A percentile compares a stretch with the other conserved stretches of the same genome.
Evolutionary conservation across 2,329 filamentous ascomycete species (phyloP).

Genomic region (Fonsecaea erecta): DNA sequence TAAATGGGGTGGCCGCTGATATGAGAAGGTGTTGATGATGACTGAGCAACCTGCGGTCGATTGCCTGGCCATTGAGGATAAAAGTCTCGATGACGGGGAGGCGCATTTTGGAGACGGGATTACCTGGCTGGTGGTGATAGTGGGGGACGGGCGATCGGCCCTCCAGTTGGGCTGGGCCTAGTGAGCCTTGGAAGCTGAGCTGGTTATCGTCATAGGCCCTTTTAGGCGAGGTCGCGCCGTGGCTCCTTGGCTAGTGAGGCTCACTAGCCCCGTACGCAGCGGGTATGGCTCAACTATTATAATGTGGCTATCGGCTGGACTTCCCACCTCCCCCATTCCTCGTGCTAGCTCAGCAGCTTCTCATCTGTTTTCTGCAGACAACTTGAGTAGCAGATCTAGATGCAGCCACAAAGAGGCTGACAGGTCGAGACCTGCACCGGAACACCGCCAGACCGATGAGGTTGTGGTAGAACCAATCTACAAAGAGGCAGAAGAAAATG

Average conservation of each 20-base stretch:
- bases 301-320: neutral
- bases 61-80: neutral
- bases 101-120: neutral
- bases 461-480: neutral
- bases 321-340: neutral
- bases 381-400: neutral
- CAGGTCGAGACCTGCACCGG: neutral
- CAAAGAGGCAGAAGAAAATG: neutral
- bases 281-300: neutral
- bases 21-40: conserved; percentile 25
- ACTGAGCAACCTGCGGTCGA: conserved; percentile 25
- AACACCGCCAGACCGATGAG: neutral
- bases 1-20: conserved; percentile 12
- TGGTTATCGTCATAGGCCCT: conserved; percentile 8
- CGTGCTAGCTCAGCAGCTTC: no score
- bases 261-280: neutral
- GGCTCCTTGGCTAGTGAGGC: no score
- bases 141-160: conserved; percentile 1
- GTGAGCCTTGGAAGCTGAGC: neutral
- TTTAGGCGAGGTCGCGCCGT: conserved; percentile 3
- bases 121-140: neutral
- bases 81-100: conserved; percentile 6
- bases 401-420: neutral
- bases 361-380: neutral
- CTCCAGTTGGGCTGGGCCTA: neutral